Conservation (phyloP, 1,284 basidiomycete species). For the Chalciporus sp. region DNA sequence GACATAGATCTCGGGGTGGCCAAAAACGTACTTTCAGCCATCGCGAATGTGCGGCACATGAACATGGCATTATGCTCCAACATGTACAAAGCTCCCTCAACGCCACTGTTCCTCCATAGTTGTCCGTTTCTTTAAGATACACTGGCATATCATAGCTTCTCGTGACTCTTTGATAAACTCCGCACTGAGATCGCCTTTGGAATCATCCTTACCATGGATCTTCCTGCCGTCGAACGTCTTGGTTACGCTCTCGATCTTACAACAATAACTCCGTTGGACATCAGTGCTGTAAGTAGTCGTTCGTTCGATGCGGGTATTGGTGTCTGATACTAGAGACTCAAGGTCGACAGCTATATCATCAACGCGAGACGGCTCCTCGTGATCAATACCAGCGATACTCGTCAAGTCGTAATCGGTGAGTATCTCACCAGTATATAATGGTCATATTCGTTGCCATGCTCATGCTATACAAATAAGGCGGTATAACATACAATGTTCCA, state of each 20-base stretch:
- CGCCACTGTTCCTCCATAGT: no score
- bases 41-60: no score
- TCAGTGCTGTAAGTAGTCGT: background rate
- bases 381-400: background rate
- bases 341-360: background rate
- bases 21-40: no score
- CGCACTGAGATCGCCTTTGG: no score
- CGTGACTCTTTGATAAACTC: no score
- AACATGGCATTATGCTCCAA: no score
- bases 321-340: background rate
- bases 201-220: background rate
- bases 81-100: no score
- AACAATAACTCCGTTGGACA: conserved; percentile 6
- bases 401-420: background rate
- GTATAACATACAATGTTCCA: conserved; percentile 1
- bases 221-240: conserved; percentile 7
- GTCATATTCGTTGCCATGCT: no score
- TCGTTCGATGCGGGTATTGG: no score
- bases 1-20: no score
- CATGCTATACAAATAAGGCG: background rate
- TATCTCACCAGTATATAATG: background rate
- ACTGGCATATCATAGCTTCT: no score
- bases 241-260: conserved; percentile 9
- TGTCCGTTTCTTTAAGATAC: no score
- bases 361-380: background rate